phyloP scores from a whole-genome alignment of 805 yeast genomes.

The Zygotorulaspora florentina region DNA sequence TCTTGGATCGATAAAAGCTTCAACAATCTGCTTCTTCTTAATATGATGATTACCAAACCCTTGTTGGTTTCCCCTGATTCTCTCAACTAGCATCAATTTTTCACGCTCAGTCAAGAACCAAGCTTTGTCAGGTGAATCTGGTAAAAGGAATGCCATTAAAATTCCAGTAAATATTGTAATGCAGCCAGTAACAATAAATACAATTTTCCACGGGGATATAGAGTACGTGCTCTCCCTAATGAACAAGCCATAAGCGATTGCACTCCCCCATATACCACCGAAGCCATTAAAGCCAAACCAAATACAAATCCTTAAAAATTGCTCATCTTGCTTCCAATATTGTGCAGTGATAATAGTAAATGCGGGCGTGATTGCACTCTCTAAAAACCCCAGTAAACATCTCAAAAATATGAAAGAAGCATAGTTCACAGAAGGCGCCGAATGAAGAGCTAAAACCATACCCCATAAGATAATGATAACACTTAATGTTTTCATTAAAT shows the following conservation, averaged over 20 bases:
- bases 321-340: conserved; percentile 51
- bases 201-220: conserved; percentile 54
- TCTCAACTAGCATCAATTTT: conserved; percentile 44
- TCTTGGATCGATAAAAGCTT: conserved; percentile 47
- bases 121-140: conserved; percentile 51
- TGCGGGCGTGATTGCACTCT: conserved; percentile 53
- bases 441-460: conserved; percentile 46
- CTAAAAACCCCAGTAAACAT: conserved; percentile 48
- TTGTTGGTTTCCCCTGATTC: conserved; percentile 51
- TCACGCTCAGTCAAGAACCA: conserved; percentile 47
- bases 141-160: conserved; percentile 46
- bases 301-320: conserved; percentile 40
- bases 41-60: conserved; percentile 55
- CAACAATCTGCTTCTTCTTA: conserved; percentile 51
- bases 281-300: conserved; percentile 46
- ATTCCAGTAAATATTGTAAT: conserved; percentile 52
- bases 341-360: conserved; percentile 53
- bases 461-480: conserved; percentile 58
- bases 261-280: conserved; percentile 49
- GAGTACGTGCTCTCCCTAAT: conserved; percentile 37
- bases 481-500: conserved; percentile 46
- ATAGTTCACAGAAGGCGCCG: conserved; percentile 43
- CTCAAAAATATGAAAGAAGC: conserved; percentile 46
- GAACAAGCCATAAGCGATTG: conserved; percentile 52
- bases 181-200: conserved; percentile 57